Conservation (phyloP, 257 asterid species). For the Solanum tarijense region DNA sequence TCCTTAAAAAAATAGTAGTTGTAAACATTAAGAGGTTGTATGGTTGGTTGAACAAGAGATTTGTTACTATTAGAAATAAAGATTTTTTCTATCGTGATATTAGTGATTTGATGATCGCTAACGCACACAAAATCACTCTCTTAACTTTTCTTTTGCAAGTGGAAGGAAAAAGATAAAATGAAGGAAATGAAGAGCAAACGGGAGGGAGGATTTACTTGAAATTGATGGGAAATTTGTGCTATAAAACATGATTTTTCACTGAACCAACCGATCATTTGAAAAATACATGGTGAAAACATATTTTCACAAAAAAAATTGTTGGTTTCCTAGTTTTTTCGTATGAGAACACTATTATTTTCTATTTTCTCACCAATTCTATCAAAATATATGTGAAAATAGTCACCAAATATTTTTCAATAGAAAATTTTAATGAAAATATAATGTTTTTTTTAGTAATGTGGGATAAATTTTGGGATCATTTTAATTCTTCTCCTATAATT, state of each 20-base stretch:
- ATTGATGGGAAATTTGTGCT: too few species aligned
- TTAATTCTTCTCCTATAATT: neutral
- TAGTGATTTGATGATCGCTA: too few species aligned
- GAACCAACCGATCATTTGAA: too few species aligned
- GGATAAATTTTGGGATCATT: neutral
- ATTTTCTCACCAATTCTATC: neutral
- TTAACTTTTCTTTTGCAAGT: too few species aligned
- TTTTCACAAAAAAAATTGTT: too few species aligned
- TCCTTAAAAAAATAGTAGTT: neutral
- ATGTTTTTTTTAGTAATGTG: neutral
- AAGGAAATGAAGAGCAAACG: too few species aligned
- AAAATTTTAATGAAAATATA: too few species aligned
- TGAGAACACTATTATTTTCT: neutral
- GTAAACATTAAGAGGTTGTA: neutral
- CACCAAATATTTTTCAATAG: too few species aligned
- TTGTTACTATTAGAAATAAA: neutral
- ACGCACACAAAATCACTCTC: too few species aligned
- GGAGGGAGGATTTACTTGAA: neutral
- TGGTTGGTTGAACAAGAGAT: neutral
- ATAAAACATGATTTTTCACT: neutral
- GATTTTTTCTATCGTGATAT: neutral
- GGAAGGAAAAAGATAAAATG: too few species aligned
- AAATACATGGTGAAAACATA: neutral
- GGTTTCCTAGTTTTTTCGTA: neutral
- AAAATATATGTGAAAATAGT: too few species aligned